Evolutionary conservation across 352 stramenopile genomes (phyloP).

Genomic region (Achlya hypogyna): DNA sequence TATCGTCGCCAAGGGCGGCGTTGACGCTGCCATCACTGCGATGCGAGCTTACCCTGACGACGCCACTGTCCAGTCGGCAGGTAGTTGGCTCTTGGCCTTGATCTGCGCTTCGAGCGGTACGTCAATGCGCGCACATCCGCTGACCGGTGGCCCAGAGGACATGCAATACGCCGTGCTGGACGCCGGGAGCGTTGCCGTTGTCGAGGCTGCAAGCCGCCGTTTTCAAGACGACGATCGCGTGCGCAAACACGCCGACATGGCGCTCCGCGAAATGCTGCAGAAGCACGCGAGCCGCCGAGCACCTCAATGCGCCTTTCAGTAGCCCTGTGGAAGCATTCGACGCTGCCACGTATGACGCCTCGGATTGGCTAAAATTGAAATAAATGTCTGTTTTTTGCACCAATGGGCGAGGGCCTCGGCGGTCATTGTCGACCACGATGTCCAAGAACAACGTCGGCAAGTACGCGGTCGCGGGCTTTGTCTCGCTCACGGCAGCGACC

Average conservation of each 20-base stretch:
- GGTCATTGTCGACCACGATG: neutral
- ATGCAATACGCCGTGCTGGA: slow-evolving; percentile 11
- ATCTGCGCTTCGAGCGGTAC: neutral
- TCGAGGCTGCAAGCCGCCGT: neutral
- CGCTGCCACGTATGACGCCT: neutral
- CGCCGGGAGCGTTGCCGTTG: neutral
- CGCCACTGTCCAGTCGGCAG: slow-evolving; percentile 6
- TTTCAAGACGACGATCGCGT: slow-evolving; percentile 10
- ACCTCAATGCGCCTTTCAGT: neutral
- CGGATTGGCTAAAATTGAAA: neutral
- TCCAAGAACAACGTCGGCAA: slow-evolving; percentile 20
- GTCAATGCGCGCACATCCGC: neutral
- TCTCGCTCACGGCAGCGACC: slow-evolving; percentile 6
- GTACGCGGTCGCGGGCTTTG: slow-evolving; percentile 1
- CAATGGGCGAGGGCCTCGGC: neutral
- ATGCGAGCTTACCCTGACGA: slow-evolving; percentile 5
- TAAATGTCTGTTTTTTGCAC: neutral
- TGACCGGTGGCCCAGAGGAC: slow-evolving; percentile 4
- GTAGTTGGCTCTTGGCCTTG: neutral
- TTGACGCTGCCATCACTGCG: neutral
- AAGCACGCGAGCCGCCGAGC: neutral
- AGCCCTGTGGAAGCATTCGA: neutral
- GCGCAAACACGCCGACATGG: neutral
- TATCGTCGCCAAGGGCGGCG: neutral
- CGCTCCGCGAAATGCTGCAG: neutral